Conservation (phyloP, 2,329 filamentous ascomycete species). For the Phaeoacremonium minimum region DNA sequence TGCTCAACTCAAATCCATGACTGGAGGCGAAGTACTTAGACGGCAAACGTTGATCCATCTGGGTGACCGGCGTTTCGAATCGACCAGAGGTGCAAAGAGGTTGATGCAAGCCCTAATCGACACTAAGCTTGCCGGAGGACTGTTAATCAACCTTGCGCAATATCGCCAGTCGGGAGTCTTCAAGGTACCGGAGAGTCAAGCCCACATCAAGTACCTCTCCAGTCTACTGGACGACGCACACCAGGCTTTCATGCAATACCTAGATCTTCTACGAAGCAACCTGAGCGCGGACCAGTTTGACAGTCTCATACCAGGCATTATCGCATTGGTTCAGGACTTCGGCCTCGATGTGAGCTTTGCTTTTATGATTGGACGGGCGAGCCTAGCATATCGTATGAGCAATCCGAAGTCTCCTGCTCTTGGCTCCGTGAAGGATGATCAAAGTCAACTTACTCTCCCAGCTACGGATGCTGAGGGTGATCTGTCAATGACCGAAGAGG, state of each 20-base stretch:
- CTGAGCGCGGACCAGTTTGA: conserved; percentile 75
- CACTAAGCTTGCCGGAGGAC: conserved; percentile 71
- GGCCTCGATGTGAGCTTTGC: conserved; percentile 77
- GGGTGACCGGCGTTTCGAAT: conserved; percentile 77
- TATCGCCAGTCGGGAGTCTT: conserved; percentile 85
- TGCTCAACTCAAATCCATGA: conserved; percentile 80
- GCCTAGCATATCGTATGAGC: conserved; percentile 62
- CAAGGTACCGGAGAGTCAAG: conserved; percentile 63
- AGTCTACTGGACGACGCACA: conserved; percentile 90
- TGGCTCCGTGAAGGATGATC: conserved; percentile 28
- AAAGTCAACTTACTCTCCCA: conserved; percentile 18
- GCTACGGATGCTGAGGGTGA: conserved; percentile 52
- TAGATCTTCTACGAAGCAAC: conserved; percentile 83
- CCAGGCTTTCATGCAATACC: conserved; percentile 77
- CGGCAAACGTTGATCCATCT: conserved; percentile 76
- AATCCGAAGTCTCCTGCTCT: conserved; percentile 7
- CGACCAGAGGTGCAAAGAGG: conserved; percentile 69
- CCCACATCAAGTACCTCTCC: conserved; percentile 84
- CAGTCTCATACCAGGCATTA: conserved; percentile 68
- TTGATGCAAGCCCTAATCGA: conserved; percentile 76
- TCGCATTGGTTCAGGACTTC: conserved; percentile 70
- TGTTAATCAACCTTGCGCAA: conserved; percentile 88
- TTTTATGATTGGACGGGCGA: conserved; percentile 76
- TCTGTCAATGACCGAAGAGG: conserved; percentile 29
- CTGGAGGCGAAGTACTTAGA: conserved; percentile 75